Percentiles rank a stretch among this genome's conserved stretches.
phyloP scores from a whole-genome alignment of 345 rosid genomes.

The Eucalyptus curtisii region DNA sequence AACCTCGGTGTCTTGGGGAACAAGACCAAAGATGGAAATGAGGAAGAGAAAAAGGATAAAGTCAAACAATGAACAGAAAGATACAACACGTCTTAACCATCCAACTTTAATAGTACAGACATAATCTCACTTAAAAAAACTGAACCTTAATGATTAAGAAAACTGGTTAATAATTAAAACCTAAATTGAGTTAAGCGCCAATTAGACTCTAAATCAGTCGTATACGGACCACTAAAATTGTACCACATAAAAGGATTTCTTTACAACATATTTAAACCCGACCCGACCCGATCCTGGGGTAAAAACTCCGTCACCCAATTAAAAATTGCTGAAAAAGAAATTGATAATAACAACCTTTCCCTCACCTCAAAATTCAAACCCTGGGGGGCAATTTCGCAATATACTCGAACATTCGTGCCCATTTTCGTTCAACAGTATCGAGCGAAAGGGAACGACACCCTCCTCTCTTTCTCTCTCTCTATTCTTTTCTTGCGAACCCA shows the following conservation, averaged over 20 bases:
- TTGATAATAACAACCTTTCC: background rate
- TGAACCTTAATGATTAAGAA: background rate
- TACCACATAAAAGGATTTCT: accelerated
- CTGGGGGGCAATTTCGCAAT: background rate
- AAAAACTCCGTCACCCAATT: background rate
- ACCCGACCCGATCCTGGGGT: accelerated
- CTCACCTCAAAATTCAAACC: background rate
- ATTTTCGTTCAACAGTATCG: background rate
- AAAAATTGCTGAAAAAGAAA: background rate
- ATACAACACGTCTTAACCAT: background rate
- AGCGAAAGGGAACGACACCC: background rate
- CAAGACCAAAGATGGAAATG: background rate
- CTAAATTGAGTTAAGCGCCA: accelerated
- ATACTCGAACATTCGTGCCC: background rate
- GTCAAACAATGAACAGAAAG: background rate
- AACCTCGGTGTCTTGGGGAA: background rate
- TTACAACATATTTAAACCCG: accelerated
- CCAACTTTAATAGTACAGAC: background rate
- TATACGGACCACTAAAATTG: accelerated
- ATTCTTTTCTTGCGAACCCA: background rate
- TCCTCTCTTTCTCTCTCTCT: background rate
- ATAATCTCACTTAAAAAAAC: background rate
- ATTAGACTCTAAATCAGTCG: accelerated
- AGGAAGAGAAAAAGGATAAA: background rate
- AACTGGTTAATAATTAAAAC: accelerated